A percentile compares a stretch with the other conserved stretches of the same genome.
Evolutionary conservation across 179 eudicot genomes (phyloP).

Genomic region (Nepenthes alata): DNA sequence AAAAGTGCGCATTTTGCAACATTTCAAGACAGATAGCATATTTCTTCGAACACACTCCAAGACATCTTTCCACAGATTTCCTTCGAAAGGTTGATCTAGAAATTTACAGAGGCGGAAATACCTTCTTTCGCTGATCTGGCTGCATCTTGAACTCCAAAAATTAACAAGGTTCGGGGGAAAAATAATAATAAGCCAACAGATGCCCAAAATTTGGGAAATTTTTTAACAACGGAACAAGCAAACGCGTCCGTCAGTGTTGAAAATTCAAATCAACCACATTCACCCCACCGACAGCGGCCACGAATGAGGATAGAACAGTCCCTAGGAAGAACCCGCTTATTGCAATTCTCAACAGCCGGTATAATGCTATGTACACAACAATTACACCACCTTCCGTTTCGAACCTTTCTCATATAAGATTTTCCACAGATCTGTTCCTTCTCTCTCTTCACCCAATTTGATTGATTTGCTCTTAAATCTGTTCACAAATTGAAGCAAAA

Average conservation of each 20-base stretch:
- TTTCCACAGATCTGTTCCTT: conserved; percentile 11
- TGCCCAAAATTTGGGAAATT: not conserved
- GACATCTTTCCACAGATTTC: too few species aligned
- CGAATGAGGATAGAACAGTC: conserved; percentile 25
- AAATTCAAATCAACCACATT: conserved; percentile 7
- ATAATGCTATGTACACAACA: conserved; percentile 8
- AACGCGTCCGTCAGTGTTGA: not conserved
- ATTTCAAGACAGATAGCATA: too few species aligned
- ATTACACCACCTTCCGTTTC: conserved; percentile 2
- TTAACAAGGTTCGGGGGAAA: not conserved
- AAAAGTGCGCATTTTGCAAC: too few species aligned
- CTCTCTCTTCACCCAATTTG: not conserved
- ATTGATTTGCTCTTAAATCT: not conserved
- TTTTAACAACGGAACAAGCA: not conserved
- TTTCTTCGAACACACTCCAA: too few species aligned
- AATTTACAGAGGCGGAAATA: not conserved
- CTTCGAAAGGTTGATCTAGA: too few species aligned
- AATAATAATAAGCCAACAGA: not conserved
- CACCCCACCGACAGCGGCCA: conserved; percentile 15
- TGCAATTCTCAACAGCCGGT: conserved; percentile 1
- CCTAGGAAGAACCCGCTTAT: conserved; percentile 6
- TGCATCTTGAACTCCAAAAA: conserved; percentile 4
- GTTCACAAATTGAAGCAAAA: not conserved
- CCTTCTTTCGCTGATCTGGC: conserved; percentile 14
- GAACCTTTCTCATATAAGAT: conserved; percentile 11